A percentile compares a stretch with the other conserved stretches of the same genome.
Conservation (phyloP, 2,329 filamentous ascomycete genomes). For the Sphaceloma murrayae region DNA sequence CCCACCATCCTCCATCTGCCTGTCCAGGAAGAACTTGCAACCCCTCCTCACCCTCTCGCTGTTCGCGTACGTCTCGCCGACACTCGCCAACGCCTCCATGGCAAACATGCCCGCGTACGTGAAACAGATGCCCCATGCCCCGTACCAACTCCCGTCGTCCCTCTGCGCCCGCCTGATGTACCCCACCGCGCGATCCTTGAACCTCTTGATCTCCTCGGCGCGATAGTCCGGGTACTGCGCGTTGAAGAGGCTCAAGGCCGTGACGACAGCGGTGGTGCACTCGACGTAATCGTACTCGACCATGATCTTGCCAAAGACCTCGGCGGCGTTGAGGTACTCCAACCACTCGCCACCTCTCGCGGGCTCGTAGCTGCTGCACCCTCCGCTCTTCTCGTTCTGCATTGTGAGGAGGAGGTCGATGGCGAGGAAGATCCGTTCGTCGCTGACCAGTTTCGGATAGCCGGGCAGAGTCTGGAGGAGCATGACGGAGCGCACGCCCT, state of each 20-base stretch:
- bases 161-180: slow-evolving; percentile 77
- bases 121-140: slow-evolving; percentile 96
- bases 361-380: slow-evolving; percentile 82
- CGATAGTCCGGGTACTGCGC: slow-evolving; percentile 76
- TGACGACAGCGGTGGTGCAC: slow-evolving; percentile 91
- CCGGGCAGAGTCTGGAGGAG: slow-evolving; percentile 69
- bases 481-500: slow-evolving; percentile 79
- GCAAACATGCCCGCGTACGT: slow-evolving; percentile 97
- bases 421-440: slow-evolving; percentile 73
- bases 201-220: slow-evolving; percentile 59
- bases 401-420: slow-evolving; percentile 86
- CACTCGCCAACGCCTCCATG: slow-evolving; percentile 69
- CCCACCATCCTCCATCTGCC: slow-evolving; percentile 80
- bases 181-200: slow-evolving; percentile 62
- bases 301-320: slow-evolving; percentile 97
- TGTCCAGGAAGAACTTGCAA: slow-evolving; percentile 76
- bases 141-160: slow-evolving; percentile 89
- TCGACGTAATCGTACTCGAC: slow-evolving; percentile 97
- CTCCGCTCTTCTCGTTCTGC: slow-evolving; percentile 69
- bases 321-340: slow-evolving; percentile 85
- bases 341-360: slow-evolving; percentile 67
- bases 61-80: slow-evolving; percentile 72
- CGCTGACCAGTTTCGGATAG: slow-evolving; percentile 64
- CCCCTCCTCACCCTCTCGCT: slow-evolving; percentile 61
- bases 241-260: slow-evolving; percentile 72